Evolutionary conservation across 1,284 basidiomycete species (phyloP), one percentile per base, ranked within the genome.

Genomic region (Calocybe gambosa): DNA sequence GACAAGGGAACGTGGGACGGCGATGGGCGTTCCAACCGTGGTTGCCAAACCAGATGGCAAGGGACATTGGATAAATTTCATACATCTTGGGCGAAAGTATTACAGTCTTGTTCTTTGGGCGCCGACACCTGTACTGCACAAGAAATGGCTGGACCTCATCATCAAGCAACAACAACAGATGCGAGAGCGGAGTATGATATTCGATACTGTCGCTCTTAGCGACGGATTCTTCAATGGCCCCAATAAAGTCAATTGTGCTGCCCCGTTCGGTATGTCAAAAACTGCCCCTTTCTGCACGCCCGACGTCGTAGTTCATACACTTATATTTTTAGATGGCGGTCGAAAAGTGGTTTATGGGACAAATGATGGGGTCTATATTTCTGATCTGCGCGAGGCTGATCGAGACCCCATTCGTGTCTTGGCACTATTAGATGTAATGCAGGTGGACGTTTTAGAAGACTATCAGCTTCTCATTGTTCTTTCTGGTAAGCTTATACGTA

Each of bases 401-500:
- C 80, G 85, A 49, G 89, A 91, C 43, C 96, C 96, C 0, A 75
- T 91, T 37, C 93, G 93, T 66, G 93, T 99, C 28, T 77, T 99
- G 49, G 88, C 87, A 15, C 68, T 98, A 15, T 73, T 88, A 36
- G 92, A 95, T 55, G 94, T 99, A 15, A 81, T 87, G 0, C 96
- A 99, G 69, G 87, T 99, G 10, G 96, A 99, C 55, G 88, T 99
- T 3, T 75, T 99, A 41, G 95, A 99, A 62, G 93, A 97, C 52
- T 96, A 94, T 61, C 91, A 96, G 61, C 80, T 99, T 6, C 74
- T 99, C 47, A 88, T 99, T 44, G 94, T 99, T 8, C 78, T 99
- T 20, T 91, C 93, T n/a, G 90, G 90, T 86, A 50, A 23, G 29
- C 1, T 4, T 13, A 39, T 39, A 19, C n/a, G n/a, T 6, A 28